Base-by-base conservation (phyloP, 2,329 filamentous ascomycete genomes). In the Aureobasidium melanogenum region DNA sequence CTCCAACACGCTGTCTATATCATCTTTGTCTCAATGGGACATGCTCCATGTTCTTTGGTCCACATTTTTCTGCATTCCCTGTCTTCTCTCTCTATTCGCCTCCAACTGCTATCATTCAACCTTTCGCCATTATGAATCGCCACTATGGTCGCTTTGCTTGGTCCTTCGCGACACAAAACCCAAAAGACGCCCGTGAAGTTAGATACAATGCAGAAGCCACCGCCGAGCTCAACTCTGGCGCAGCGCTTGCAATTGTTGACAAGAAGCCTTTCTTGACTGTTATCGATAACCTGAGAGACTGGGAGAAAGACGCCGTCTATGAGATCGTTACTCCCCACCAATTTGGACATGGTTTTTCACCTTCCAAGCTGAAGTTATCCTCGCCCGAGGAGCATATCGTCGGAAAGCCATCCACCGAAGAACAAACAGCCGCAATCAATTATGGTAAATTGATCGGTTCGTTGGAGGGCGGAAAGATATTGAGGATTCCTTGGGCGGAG, bases 11-110 rank as follows among this genome's bases (percentile, higher is more conserved):
- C n/a, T 9, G 17, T 51, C 24, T 60, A 60, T 60, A 60, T 60
- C 46, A 60, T 51, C 56, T 60, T 60, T 60, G 56, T 60, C 56
- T 36, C n/a, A 3, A 41, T 32, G 26, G 4, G 46, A 17, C 14
- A 15, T 12, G 30, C 28, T 51, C 46, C 30, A 9, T n/a, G n/a
- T 51, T 60, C 56, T 60, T 60, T 60, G 36, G 36, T 60, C 38
- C 19, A 34, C 24, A 38, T 6, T 36, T 19, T 46, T n/a, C 6
- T 17, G 24, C 32, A 17, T 30, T 10, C 46, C 28, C 19, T 46
- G 12, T 19, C 54, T n/a, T 36, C 17, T 1, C 19, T 22, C 10
- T 26, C 38, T 17, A 38, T 34, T 14, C 22, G 5, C 8, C 22
- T 36, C 10, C 19, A 12, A 54, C 2, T 24, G 24, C 22, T 15